Percentiles rank a stretch among this genome's conserved stretches.
These are phyloP conservation scores for Jatropha multifida DNA, from an alignment of 441 rosid species.

Conservation along the genomic window DNA sequence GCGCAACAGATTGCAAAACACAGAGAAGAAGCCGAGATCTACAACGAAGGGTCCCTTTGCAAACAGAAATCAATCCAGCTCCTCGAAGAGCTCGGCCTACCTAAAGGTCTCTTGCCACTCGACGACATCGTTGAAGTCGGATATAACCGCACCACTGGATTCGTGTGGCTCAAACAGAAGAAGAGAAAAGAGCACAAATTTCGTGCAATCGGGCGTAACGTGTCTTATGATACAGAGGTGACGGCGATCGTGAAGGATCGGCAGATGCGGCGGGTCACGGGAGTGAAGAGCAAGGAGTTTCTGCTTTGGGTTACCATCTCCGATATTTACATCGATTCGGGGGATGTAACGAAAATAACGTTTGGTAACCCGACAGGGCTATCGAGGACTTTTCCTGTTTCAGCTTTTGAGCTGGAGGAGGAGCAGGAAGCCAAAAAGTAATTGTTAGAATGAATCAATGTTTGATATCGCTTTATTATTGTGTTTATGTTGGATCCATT, in stretches of 20 bases:
- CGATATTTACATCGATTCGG: conserved; percentile 43
- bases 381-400: conserved; percentile 52
- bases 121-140: conserved; percentile 59
- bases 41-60: not conserved
- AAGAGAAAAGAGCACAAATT: conserved; percentile 47
- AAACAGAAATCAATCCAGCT: conserved; percentile 5
- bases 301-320: conserved; percentile 57
- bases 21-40: conserved; percentile 14
- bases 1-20: not conserved
- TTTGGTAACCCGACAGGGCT: conserved; percentile 51
- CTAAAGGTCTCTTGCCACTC: conserved; percentile 60
- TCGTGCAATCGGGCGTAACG: conserved; percentile 40
- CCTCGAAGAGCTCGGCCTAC: conserved; percentile 31
- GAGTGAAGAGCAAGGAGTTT: conserved; percentile 66
- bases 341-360: conserved; percentile 38
- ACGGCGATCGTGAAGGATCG: conserved; percentile 59
- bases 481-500: no score
- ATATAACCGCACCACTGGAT: conserved; percentile 47
- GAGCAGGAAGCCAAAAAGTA: no score
- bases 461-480: no score
- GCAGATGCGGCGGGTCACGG: conserved; percentile 48
- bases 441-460: no score
- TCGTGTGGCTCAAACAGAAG: conserved; percentile 54
- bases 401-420: conserved; percentile 47
- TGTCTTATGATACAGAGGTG: conserved; percentile 54